Evolutionary conservation across 129 eudicot species (phyloP), one percentile per base, ranked within the genome.

Genomic region (Escallonia rubra): DNA sequence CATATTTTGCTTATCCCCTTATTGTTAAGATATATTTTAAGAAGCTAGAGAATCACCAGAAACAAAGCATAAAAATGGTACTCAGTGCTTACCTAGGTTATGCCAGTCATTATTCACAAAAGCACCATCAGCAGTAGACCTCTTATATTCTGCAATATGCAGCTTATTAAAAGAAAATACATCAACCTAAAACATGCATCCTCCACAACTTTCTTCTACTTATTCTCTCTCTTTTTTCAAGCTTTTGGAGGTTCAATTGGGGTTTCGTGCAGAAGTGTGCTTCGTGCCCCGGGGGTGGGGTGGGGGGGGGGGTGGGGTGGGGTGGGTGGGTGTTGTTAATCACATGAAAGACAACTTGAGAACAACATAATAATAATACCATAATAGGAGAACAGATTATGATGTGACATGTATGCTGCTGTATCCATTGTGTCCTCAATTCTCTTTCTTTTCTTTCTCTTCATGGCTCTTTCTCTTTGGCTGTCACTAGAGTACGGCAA

Each of bases 391-490:
- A 89, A 85, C 59, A 85, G 68, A 62, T 59, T 82, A 75, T 89
- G 96, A 2, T 71, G 71, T 60, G 89, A 78, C 86, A 85, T 72
- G 73, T 72, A 88, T 11, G 72, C 70, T 70, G 72, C 76, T 64
- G 63, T 53, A 66, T 89, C 85, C 7, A 10, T 62, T 10, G 71
- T 55, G 41, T 84, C 89, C 66, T 89, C 92, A 45, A 59, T 61
- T 70, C 76, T 70, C 70, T 68, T 83, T 68, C 96, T 69, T 71
- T 70, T 91, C 78, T 82, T 85, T 74, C 97, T 83, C 85, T 71
- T 78, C 72, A 88, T 63, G 41, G 81, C 55, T 57, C 78, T 80
- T 56, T 53, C 72, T 70, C 79, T 80, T 54, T 57, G 76, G 63
- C 60, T 52, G 5, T 74, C 68, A 67, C 64, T 54, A 51, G 81